A percentile compares a stretch with the other conserved stretches of the same genome.
phyloP scores from a whole-genome alignment of 306 rosid species.

The Fragaria iinumae region DNA sequence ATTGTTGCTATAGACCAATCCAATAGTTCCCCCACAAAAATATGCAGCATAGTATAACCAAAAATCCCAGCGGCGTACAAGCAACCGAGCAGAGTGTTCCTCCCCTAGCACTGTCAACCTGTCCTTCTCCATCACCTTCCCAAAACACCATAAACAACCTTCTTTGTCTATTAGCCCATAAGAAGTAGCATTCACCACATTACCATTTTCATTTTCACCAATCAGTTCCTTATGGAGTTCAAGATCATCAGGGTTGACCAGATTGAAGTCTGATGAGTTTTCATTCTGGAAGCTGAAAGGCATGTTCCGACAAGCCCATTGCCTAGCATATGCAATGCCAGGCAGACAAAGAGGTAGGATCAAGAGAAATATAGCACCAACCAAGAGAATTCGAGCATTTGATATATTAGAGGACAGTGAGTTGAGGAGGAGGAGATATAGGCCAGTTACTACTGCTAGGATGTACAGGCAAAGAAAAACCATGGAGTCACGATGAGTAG shows the following conservation, averaged over 20 bases:
- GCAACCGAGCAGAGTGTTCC: constrained; percentile 51
- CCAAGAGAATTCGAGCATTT: constrained; percentile 43
- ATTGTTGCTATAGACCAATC: constrained; percentile 83
- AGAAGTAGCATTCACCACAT: neutral
- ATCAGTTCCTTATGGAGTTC: constrained; percentile 56
- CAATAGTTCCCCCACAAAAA: constrained; percentile 79
- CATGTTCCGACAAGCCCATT: constrained; percentile 27
- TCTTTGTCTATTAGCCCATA: constrained; percentile 24
- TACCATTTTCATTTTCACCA: constrained; percentile 10
- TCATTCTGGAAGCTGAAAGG: constrained; percentile 15
- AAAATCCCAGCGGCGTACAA: constrained; percentile 56
- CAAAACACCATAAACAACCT: constrained; percentile 24
- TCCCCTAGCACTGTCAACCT: constrained; percentile 47
- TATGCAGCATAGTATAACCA: constrained; percentile 77
- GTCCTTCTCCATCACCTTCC: constrained; percentile 46
- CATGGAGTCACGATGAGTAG: constrained; percentile 30
- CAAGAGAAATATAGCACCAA: constrained; percentile 56
- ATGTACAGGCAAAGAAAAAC: constrained; percentile 56
- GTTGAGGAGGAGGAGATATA: constrained; percentile 58
- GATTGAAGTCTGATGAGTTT: constrained; percentile 28
- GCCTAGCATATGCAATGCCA: constrained; percentile 31
- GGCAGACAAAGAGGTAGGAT: constrained; percentile 48
- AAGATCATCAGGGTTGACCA: constrained; percentile 19
- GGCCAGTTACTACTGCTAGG: constrained; percentile 63
- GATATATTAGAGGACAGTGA: constrained; percentile 30